Base-by-base conservation (phyloP, 129 eudicot species). In the Escallonia herrerae region DNA sequence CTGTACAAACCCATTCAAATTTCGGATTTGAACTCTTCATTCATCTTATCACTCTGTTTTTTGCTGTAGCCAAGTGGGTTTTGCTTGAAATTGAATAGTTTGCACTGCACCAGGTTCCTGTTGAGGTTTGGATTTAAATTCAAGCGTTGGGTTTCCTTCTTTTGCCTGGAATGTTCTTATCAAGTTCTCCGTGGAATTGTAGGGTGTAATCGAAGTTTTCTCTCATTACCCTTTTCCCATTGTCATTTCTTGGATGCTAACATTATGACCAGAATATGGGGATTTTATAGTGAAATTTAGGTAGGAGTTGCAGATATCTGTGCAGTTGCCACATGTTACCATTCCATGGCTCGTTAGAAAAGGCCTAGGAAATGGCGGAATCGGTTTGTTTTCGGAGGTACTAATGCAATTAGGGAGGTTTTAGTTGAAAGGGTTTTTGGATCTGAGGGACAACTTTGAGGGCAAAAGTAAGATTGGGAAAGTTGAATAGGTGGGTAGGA, bases 121-220 rank as follows among this genome's bases (percentile, higher is more conserved):
- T 60, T 53, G 50, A n/a, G 62, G 43, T 42, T 65, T 44, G 57
- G 59, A 68, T 49, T 67, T 33, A 56, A 66, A 72, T 72, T 61
- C 58, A 60, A 63, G 82, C 44, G 45, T 33, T 72, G 77, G 52
- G 73, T 74, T 60, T 62, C 60, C 50, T 68, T 81, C 38, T 54
- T 38, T 74, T 48, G 9, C 14, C 13, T 37, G 55, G 43, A 66
- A 22, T 22, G 33, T 66, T 54, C 14, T 37, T 49, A 11, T n/a
- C 54, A 11, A 49, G 13, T 49, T 7, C 54, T 49, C 13, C 12
- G 9, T 7, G 9, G 9, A 3, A 14, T 59, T 66, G 40, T 51
- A 39, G 56, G 42, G 60, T 49, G 44, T 10, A 62, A 46, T 53
- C 6, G 2, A 45, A 45, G 9, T 45, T 45, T 45, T 45, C 9